A percentile compares a stretch with the other conserved stretches of the same genome.
phyloP scores from a whole-genome alignment of 2,329 filamentous ascomycete species.

The Colletotrichum australisinense region DNA sequence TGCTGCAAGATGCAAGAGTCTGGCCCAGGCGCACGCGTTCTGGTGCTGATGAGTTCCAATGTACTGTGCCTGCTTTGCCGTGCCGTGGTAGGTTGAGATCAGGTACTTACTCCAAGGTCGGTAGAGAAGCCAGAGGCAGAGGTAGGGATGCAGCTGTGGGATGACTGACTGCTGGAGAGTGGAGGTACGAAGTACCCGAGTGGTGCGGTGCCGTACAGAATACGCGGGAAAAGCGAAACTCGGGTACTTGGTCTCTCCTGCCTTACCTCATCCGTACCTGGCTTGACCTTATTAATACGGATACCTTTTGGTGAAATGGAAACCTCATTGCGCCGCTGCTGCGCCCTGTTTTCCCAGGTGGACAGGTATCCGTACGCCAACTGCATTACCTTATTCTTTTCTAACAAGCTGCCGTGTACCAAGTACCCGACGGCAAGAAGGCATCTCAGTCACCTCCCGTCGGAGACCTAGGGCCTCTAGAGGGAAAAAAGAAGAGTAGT shows the following conservation, averaged over 20 bases:
- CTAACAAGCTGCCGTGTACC: no score
- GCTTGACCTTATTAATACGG: no score
- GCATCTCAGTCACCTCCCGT: neutral
- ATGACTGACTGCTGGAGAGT: neutral
- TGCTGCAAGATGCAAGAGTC: neutral
- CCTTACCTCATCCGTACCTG: no score
- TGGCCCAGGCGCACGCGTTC: conserved; percentile 11
- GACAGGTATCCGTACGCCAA: neutral
- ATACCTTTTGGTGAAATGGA: neutral
- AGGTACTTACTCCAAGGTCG: neutral
- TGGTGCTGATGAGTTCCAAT: neutral
- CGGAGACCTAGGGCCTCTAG: no score
- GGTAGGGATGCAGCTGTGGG: conserved; percentile 10
- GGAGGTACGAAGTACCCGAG: neutral
- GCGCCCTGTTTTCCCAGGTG: conserved; percentile 27
- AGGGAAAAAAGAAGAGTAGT: neutral
- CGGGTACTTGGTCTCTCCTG: neutral
- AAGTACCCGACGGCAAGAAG: neutral
- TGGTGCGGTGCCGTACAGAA: neutral
- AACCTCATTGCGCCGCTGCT: conserved; percentile 9
- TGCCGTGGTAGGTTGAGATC: neutral
- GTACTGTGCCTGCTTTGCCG: neutral
- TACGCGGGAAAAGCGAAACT: conserved; percentile 20
- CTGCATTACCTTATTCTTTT: neutral
- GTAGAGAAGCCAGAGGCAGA: neutral